Base-by-base conservation (phyloP, 1,139 yeast genomes). In the Saccharomyces hybrid region DNA sequence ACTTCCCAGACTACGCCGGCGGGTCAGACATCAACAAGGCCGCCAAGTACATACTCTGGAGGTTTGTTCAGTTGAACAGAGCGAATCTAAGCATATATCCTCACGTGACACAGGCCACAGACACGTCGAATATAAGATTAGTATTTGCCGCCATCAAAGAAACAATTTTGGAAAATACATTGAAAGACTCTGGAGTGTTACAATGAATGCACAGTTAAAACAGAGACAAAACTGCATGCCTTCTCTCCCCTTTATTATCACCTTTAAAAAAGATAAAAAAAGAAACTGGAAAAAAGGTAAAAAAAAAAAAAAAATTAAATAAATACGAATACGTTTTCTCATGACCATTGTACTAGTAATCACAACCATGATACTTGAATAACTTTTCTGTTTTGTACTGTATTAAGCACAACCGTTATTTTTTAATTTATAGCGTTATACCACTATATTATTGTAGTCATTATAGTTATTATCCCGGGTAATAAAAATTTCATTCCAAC, bases 101-200 rank as follows among this genome's bases (percentile, higher is more conserved):
- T 11, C 96, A 90, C 67, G 87, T 90, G 31, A 90, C 97, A 3
- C 97, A 90, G 69, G 97, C 97, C 0, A 90, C 97, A 1, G 97
- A 90, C 69, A 89, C 97, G 7, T 83, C 89, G 28, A 90, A 90
- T 69, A 89, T 90, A 60, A 83, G 86, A 65, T 75, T 89, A 64
- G 97, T 90, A 5, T 88, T 90, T 75, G 96, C 95, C 3, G 96
- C 96, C 14, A 93, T 90, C 32, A 86, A 86, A 67, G 97, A 89
- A 70, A 88, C 96, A 3, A 86, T 90, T 54, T 76, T 90, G 67
- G 95, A 88, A 65, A 90, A 90, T 68, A 78, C 90, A 28, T 78
- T 90, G 61, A 83, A 84, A 70, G 97, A 89, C 65, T 86, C 95
- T 62, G 97, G 97, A 52, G 81, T 90, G 54, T 74, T 88, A 59